phyloP scores from a whole-genome alignment of 2,329 filamentous ascomycete species.

The Cadophora sp. region DNA sequence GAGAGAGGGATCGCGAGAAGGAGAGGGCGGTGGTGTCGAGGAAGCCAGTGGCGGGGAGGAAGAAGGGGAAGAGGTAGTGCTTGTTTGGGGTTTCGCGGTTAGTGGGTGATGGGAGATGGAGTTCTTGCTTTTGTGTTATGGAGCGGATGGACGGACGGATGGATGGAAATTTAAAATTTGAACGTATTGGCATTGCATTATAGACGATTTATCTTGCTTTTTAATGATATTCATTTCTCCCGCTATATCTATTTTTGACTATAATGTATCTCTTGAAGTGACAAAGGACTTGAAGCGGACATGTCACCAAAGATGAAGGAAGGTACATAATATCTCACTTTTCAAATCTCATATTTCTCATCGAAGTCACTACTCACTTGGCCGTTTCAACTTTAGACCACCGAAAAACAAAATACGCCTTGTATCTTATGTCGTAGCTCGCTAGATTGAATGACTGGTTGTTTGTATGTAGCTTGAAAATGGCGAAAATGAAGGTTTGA shows the following conservation, averaged over 20 bases:
- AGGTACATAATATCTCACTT: too few relatives aligned
- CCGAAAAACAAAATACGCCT: too few relatives aligned
- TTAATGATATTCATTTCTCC: constrained; percentile 27
- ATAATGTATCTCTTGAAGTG: too few relatives aligned
- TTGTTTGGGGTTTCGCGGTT: background rate
- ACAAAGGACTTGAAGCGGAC: too few relatives aligned
- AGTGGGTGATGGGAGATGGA: background rate
- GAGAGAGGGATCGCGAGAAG: constrained; percentile 12
- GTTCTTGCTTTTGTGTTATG: background rate
- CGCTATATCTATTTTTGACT: background rate
- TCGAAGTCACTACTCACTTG: too few relatives aligned
- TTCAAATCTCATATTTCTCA: too few relatives aligned
- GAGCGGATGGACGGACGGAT: background rate
- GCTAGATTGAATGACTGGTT: too few relatives aligned
- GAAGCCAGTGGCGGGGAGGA: constrained; percentile 37
- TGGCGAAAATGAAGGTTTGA: background rate
- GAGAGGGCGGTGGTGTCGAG: constrained; percentile 26
- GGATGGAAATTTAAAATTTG: background rate
- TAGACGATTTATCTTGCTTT: constrained; percentile 19
- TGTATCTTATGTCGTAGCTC: too few relatives aligned
- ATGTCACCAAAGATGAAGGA: too few relatives aligned
- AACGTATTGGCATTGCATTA: constrained; percentile 1
- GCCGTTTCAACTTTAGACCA: too few relatives aligned
- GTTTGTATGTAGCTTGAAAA: background rate
- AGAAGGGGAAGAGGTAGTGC: constrained; percentile 37